Conservation (phyloP, 2,329 filamentous ascomycete genomes). For the Hypomyces perniciosus region DNA sequence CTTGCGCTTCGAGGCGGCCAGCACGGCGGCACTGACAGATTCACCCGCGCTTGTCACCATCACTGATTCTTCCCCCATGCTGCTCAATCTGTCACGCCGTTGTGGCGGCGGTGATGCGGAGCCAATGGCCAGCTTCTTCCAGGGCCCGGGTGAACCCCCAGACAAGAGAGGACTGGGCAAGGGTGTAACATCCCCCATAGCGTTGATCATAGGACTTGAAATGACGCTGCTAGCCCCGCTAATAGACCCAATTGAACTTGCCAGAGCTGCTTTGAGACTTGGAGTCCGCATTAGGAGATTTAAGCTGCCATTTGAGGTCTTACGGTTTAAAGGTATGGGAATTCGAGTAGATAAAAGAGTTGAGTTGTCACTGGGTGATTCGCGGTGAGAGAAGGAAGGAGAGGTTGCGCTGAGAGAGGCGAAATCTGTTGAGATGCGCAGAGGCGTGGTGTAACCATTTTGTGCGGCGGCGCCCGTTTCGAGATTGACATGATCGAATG, state of each 20-base stretch:
- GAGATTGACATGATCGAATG: conserved; percentile 5
- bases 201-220: conserved; percentile 68
- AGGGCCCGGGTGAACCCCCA: conserved; percentile 59
- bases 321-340: conserved; percentile 23
- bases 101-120: conserved; percentile 37
- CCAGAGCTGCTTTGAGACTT: conserved; percentile 53
- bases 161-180: conserved; percentile 68
- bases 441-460: conserved; percentile 18
- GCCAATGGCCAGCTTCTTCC: conserved; percentile 49
- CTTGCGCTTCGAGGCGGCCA: conserved; percentile 51
- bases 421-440: conserved; percentile 36
- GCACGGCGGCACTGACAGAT: conserved; percentile 44
- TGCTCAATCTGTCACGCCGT: conserved; percentile 19
- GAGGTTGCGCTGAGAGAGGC: conserved; percentile 12
- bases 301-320: conserved; percentile 30
- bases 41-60: conserved; percentile 47
- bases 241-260: conserved; percentile 34
- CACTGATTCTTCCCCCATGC: conserved; percentile 31
- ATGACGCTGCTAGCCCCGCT: conserved; percentile 60
- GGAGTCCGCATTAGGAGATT: conserved; percentile 52
- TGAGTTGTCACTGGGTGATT: conserved; percentile 33
- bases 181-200: conserved; percentile 73
- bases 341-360: conserved; percentile 25
- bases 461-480: not conserved
- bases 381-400: conserved; percentile 21